Base-by-base conservation (phyloP, 2,329 filamentous ascomycete genomes). In the Fusarium hostae region DNA sequence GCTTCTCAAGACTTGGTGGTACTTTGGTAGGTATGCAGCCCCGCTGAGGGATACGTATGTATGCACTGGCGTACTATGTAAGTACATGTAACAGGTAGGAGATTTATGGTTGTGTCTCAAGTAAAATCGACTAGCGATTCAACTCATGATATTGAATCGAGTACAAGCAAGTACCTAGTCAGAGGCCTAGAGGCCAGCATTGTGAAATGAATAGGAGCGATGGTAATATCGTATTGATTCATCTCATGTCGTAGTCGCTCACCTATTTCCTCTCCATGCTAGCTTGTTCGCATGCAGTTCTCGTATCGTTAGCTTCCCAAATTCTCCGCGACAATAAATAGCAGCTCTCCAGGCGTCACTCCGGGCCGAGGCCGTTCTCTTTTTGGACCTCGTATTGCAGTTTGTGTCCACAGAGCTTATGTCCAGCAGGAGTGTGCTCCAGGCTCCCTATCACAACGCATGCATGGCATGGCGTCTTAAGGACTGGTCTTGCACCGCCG, bases 371-470 rank as follows among this genome's bases (percentile, higher is more conserved):
- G 34, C 28, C 9, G 44, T 16, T 71, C 50, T 60, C 57, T 51
- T 74, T 63, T 57, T 48, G 69, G 66, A 63, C 45, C 64, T 75
- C 73, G 73, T 76, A 75, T 75, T 71, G 30, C 59, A 44, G 37
- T 64, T n/a, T 35, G 55, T 69, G 65, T 44, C 63, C 69, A 59
- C 68, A 56, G 43, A 50, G 45, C 70, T 61, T 68, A 58, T 61
- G 60, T 50, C 66, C 20, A 58, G 41, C 60, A 60, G 58, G 34
- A 52, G 52, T 41, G 51, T 61, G 59, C 26, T 59, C 44, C 47
- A 58, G 59, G 59, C 34, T 61, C 54, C 54, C 54, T 58, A 51
- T 45, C 59, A 51, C 56, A 41, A 32, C 54, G 43, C 58, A 63
- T 26, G 35, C 18, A 26, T 51, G 48, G 39, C 44, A 62, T 39